Percentiles rank a stretch among this genome's conserved stretches.
Evolutionary conservation across 129 eudicot genomes (phyloP).

Genomic region (Flaveria robusta): DNA sequence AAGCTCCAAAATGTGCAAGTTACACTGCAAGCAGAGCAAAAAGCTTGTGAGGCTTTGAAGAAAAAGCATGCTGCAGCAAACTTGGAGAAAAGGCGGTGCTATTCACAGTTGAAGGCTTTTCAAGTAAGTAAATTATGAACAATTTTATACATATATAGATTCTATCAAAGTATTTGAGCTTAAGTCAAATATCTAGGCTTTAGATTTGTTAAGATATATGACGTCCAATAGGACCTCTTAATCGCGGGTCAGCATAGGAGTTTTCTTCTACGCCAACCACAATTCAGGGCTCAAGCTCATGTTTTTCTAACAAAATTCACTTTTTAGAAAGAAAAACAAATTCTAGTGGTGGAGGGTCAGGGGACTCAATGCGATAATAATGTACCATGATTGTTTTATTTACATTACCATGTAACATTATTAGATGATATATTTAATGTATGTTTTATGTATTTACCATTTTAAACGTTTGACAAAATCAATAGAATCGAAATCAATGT

Average conservation of each 20-base stretch:
- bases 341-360: not conserved
- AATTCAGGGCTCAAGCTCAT: not conserved
- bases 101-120: constrained; percentile 50
- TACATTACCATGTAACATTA: too few relatives aligned
- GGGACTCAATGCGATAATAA: too few relatives aligned
- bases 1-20: constrained; percentile 55
- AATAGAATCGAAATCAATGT: not conserved
- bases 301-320: not conserved
- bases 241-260: not conserved
- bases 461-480: too few relatives aligned
- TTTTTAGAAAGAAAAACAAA: not conserved
- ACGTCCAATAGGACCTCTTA: not conserved
- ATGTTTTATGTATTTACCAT: too few relatives aligned
- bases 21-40: constrained; percentile 51
- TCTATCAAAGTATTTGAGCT: not conserved
- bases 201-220: not conserved
- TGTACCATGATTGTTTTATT: too few relatives aligned
- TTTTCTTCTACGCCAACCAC: not conserved
- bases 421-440: too few relatives aligned
- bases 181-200: not conserved
- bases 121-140: constrained; percentile 43
- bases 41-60: constrained; percentile 47
- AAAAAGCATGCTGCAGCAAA: constrained; percentile 58
- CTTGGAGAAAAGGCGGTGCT: constrained; percentile 60
- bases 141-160: not conserved